Conservation (phyloP, 176 grass and related monocot species). For the Ensete glaucum region DNA sequence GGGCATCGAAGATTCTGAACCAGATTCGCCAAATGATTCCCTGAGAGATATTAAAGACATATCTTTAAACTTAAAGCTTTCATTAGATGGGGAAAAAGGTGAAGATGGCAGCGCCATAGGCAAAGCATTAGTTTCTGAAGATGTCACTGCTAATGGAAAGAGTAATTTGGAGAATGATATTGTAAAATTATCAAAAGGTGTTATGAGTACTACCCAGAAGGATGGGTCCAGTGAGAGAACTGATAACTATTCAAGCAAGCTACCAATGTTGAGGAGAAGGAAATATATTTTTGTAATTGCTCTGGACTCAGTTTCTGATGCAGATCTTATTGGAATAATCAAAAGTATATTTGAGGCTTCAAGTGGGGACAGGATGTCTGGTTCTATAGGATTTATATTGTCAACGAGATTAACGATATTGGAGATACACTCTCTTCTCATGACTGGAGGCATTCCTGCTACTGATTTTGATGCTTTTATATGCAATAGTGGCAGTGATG, state of each 20-base stretch:
- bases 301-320: constrained; percentile 33
- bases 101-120: constrained; percentile 14
- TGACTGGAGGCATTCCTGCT: constrained; percentile 46
- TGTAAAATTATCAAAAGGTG: constrained; percentile 24
- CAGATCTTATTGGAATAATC: constrained; percentile 31
- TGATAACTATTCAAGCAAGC: constrained; percentile 27
- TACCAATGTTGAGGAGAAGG: constrained; percentile 41
- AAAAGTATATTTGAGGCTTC: constrained; percentile 30
- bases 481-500: constrained; percentile 78
- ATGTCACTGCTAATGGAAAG: constrained; percentile 13
- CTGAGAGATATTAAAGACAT: constrained; percentile 45
- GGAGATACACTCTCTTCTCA: constrained; percentile 55
- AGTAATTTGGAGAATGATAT: constrained; percentile 30
- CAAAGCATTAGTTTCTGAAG: background rate
- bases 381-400: constrained; percentile 40
- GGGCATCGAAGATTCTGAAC: constrained; percentile 29
- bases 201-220: constrained; percentile 8
- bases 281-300: constrained; percentile 45
- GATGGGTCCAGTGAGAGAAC: constrained; percentile 16
- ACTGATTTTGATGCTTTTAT: constrained; percentile 93
- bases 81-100: constrained; percentile 38
- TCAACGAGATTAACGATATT: constrained; percentile 53
- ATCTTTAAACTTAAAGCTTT: constrained; percentile 45
- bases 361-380: constrained; percentile 19
- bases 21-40: constrained; percentile 40